Percentiles rank a stretch among this genome's conserved stretches.
Evolutionary conservation across 2,329 filamentous ascomycete species (phyloP).

Genomic region (Alternaria angustiovoidea): DNA sequence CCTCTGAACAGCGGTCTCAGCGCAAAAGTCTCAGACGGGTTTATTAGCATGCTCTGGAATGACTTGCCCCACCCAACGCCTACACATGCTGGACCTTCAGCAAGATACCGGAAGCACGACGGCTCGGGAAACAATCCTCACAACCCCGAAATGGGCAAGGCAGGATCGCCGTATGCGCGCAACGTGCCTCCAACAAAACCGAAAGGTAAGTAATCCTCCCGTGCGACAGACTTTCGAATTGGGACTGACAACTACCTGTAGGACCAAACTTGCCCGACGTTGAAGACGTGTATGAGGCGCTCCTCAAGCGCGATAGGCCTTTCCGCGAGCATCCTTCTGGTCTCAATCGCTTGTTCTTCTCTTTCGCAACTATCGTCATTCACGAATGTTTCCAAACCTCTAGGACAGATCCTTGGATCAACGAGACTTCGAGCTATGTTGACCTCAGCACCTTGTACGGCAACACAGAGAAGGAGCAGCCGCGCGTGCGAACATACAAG

Average conservation of each 20-base stretch:
- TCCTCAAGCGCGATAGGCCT: constrained; percentile 66
- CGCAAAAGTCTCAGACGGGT: constrained; percentile 58
- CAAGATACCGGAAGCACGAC: constrained; percentile 53
- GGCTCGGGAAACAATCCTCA: constrained; percentile 59
- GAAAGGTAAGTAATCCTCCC: constrained; percentile 48
- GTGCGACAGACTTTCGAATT: not conserved
- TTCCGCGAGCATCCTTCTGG: constrained; percentile 72
- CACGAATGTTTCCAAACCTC: constrained; percentile 71
- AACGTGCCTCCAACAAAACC: constrained; percentile 64
- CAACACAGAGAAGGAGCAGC: constrained; percentile 70
- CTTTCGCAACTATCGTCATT: constrained; percentile 71
- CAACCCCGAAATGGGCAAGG: constrained; percentile 62
- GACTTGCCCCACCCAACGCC: constrained; percentile 62
- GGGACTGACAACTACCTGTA: constrained; percentile 14
- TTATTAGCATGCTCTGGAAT: constrained; percentile 63
- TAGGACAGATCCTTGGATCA: constrained; percentile 67
- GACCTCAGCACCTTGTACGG: constrained; percentile 76
- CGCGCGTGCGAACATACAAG: constrained; percentile 69
- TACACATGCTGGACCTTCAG: constrained; percentile 57
- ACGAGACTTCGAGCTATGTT: constrained; percentile 75
- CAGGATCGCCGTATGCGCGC: constrained; percentile 62
- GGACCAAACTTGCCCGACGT: constrained; percentile 65
- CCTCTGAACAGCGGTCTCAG: constrained; percentile 60
- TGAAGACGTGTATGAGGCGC: constrained; percentile 68
- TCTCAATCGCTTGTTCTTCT: constrained; percentile 75